Percentiles rank a stretch among this genome's conserved stretches.
Conservation (phyloP, 176 grass and related monocot species). For the Chloris gayana region DNA sequence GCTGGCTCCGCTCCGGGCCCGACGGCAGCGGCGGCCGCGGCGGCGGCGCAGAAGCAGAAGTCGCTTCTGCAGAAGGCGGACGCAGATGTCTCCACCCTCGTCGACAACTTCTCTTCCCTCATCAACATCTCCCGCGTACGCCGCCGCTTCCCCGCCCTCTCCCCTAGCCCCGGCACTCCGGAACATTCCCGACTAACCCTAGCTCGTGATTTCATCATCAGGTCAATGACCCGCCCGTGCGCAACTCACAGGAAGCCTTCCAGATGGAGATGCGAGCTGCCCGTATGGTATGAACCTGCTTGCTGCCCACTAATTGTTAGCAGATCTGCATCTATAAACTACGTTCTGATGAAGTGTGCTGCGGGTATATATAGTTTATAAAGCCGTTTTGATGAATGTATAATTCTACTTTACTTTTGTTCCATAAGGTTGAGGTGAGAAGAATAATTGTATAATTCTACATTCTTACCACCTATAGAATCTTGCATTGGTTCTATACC, state of each 20-base stretch:
- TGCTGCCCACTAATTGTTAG: not conserved
- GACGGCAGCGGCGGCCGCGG: constrained; percentile 57
- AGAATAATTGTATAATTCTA: not conserved
- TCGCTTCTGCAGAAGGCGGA: constrained; percentile 76
- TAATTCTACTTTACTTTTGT: not conserved
- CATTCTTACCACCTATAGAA: not conserved
- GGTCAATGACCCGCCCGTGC: constrained; percentile 87
- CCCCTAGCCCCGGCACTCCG: not conserved
- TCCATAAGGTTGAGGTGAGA: not conserved
- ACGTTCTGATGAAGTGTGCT: not conserved
- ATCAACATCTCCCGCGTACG: constrained; percentile 76
- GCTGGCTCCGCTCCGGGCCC: constrained; percentile 55
- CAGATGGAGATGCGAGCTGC: constrained; percentile 75
- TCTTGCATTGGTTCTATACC: not conserved
- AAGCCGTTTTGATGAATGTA: not conserved
- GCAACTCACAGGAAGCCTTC: constrained; percentile 87
- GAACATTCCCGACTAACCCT: not conserved
- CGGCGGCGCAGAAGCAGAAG: constrained; percentile 84
- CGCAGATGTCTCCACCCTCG: constrained; percentile 61
- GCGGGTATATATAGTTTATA: not conserved
- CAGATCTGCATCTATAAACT: not conserved
- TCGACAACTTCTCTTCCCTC: constrained; percentile 75
- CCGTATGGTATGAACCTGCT: constrained; percentile 40
- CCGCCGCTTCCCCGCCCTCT: not conserved
- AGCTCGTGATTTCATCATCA: constrained; percentile 19